phyloP scores from a whole-genome alignment of 2,329 filamentous ascomycete species.

The Fusarium bulbicola region DNA sequence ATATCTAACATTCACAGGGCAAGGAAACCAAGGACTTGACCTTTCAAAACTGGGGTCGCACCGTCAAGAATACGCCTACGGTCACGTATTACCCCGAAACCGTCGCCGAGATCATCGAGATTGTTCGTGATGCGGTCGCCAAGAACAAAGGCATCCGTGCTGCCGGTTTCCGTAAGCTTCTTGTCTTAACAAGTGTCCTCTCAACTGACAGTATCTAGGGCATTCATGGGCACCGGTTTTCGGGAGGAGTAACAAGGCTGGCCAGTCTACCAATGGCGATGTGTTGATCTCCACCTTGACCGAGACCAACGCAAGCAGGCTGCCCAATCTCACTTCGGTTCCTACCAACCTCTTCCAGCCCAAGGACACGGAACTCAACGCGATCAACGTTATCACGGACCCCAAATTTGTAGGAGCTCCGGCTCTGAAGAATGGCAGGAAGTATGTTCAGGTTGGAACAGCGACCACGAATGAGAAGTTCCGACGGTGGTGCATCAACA shows the following conservation, averaged over 20 bases:
- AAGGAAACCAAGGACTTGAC: neutral
- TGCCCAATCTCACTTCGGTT: neutral
- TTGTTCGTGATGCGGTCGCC: neutral
- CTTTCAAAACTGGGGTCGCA: neutral
- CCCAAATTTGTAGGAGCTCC: neutral
- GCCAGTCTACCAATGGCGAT: neutral
- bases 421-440: neutral
- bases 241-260: neutral
- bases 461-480: neutral
- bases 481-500: neutral
- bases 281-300: neutral
- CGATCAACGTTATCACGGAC: fast-evolving
- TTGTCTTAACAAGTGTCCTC: fast-evolving
- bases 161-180: neutral
- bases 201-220: neutral
- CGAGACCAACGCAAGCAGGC: neutral
- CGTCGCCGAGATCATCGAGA: neutral
- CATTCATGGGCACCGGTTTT: neutral
- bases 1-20: neutral
- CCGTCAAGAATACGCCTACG: neutral
- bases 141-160: neutral
- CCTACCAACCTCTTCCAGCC: neutral
- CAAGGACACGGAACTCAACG: neutral
- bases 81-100: neutral
- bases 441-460: neutral